phyloP scores from a whole-genome alignment of 805 yeast species.

The Candida vartiovaarae region DNA sequence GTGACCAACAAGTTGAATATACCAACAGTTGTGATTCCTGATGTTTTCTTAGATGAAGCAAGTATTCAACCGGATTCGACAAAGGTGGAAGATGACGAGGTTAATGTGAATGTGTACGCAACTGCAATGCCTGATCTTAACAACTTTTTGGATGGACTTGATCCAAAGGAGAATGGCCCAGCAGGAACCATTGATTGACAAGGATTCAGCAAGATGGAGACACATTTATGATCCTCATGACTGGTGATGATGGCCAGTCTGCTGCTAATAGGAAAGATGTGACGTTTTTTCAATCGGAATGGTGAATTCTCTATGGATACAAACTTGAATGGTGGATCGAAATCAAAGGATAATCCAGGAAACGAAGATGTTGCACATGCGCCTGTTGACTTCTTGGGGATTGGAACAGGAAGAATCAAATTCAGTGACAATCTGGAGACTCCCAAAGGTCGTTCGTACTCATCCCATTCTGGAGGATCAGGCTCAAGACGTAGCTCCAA shows the following conservation, averaged over 20 bases:
- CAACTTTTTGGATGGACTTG: slow-evolving; percentile 5
- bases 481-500: slow-evolving; percentile 15
- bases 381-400: slow-evolving; percentile 6
- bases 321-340: too few relatives aligned
- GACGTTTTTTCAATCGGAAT: too few relatives aligned
- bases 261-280: too few relatives aligned
- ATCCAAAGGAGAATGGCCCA: background rate
- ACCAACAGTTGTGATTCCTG: slow-evolving; percentile 19
- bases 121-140: background rate
- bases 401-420: slow-evolving; percentile 11
- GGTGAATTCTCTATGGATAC: too few relatives aligned
- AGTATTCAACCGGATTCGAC: background rate
- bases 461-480: background rate
- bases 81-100: background rate
- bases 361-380: background rate
- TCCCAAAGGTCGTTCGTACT: slow-evolving; percentile 2
- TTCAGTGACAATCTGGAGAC: slow-evolving; percentile 14
- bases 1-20: slow-evolving; percentile 13
- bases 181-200: too few relatives aligned
- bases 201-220: too few relatives aligned
- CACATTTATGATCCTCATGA: too few relatives aligned
- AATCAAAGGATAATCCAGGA: too few relatives aligned
- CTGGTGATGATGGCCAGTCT: too few relatives aligned
- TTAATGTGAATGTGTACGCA: background rate
- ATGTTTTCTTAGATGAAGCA: slow-evolving; percentile 5